A percentile compares a stretch with the other conserved stretches of the same genome.
phyloP scores from a whole-genome alignment of 179 eudicot species.

The Heliamphora pulchella region DNA sequence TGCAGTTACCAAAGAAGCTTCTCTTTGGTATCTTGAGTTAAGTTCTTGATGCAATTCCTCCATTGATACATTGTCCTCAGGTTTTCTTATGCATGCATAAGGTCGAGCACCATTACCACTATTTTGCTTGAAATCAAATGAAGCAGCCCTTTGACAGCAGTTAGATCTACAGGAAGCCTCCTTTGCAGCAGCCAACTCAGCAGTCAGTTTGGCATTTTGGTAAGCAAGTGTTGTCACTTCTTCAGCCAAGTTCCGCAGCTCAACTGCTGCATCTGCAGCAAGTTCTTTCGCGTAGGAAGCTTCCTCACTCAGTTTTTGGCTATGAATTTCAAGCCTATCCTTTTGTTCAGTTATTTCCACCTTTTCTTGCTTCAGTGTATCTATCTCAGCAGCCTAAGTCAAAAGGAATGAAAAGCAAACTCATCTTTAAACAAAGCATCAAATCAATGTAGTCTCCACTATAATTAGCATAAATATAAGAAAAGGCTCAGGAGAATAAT shows the following conservation, averaged over 20 bases:
- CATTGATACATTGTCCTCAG: conserved; percentile 19
- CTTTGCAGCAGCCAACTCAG: conserved; percentile 27
- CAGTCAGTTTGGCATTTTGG: conserved; percentile 35
- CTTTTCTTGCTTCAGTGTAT: conserved; percentile 34
- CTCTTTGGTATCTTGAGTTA: conserved; percentile 33
- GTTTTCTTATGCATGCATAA: conserved; percentile 19
- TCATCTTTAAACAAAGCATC: neutral
- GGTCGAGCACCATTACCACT: conserved; percentile 10
- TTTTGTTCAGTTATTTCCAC: conserved; percentile 30
- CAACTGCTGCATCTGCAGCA: conserved; percentile 46
- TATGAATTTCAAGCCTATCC: conserved; percentile 31
- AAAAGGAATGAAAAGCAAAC: neutral
- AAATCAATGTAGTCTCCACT: neutral
- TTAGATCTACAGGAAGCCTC: conserved; percentile 18
- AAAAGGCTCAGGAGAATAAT: neutral
- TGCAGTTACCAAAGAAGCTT: conserved; percentile 34
- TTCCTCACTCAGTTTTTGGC: conserved; percentile 37
- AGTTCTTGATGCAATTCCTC: conserved; percentile 33
- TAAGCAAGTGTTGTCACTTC: conserved; percentile 41
- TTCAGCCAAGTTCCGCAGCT: conserved; percentile 38
- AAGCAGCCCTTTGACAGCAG: conserved; percentile 19
- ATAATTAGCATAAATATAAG: neutral
- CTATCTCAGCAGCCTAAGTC: conserved; percentile 35
- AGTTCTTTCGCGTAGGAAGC: conserved; percentile 43
- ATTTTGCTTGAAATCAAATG: conserved; percentile 19